Conservation (phyloP, 2,329 filamentous ascomycete genomes). For the Xylaria sp. region DNA sequence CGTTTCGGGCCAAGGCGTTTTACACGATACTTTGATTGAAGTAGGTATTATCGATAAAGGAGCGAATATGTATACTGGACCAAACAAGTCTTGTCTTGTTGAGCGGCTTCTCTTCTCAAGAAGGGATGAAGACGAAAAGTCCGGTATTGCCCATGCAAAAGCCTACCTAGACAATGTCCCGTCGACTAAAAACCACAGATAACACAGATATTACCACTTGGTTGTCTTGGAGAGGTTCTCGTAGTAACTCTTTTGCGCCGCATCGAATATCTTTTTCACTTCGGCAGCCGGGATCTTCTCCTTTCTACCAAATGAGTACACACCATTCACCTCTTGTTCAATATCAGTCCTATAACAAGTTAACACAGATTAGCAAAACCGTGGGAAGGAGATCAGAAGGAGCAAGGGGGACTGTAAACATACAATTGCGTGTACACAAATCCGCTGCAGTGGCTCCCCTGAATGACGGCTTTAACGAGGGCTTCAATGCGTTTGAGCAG, state of each 20-base stretch:
- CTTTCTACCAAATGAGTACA: constrained; percentile 58
- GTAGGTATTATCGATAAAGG: no score
- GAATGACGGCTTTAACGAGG: constrained; percentile 53
- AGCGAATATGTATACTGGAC: background rate
- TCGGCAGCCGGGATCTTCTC: constrained; percentile 54
- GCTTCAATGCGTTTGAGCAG: constrained; percentile 53
- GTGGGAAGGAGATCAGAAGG: background rate
- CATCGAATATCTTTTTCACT: constrained; percentile 54
- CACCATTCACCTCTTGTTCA: constrained; percentile 63
- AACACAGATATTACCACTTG: background rate
- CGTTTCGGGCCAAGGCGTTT: no score
- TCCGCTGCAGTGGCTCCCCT: constrained; percentile 50
- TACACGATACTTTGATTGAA: no score
- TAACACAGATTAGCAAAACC: constrained; percentile 1
- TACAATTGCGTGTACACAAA: constrained; percentile 64
- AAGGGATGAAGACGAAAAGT: background rate
- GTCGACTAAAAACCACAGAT: no score
- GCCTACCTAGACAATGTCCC: background rate
- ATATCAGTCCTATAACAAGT: constrained; percentile 44
- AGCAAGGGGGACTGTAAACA: constrained; percentile 24
- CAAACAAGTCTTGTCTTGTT: background rate
- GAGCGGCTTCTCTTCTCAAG: no score
- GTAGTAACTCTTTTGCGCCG: constrained; percentile 45
- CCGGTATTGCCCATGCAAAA: background rate
- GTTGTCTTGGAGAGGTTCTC: constrained; percentile 22